Base-by-base conservation (phyloP, 129 eudicot species). In the Helianthus annuus region DNA sequence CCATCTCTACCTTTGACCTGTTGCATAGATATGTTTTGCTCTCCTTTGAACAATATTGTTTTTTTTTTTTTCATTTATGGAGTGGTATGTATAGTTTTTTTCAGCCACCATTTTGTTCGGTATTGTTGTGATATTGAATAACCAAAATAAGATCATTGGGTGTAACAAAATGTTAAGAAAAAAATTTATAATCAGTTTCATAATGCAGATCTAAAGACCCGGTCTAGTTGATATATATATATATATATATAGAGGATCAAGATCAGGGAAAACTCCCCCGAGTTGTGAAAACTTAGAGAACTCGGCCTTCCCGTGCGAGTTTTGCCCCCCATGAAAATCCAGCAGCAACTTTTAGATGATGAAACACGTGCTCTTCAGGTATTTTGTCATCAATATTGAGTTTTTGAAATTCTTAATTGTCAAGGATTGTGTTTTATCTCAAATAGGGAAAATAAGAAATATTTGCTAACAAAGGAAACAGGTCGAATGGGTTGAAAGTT, bases 281-380 rank as follows among this genome's bases (percentile, higher is more conserved):
- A 19, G 22, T 19, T 19, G 22, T 19, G 22, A 19, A 19, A 19
- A 19, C 22, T 19, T 19, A 19, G 22, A 19, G 22, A 19, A 19
- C 22, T 19, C 22, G 22, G 22, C 22, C 22, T 19, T 19, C 22
- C 22, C 22, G 22, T 19, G 22, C 22, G 22, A 19, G 22, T 19
- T 19, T 19, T 19, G 22, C 22, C 22, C 22, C 22, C 98, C 76
- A 66, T 74, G 66, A 86, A 83, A 79, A 76, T 88, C 58, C 98
- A 94, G 73, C 89, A 90, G 62, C 96, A 94, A 76, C 86, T 90
- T 74, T 77, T 90, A 79, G 97, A 94, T 75, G 96, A 90, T 57
- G 98, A 90, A 73, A 94, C 97, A 5, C 96, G 90, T 69, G 91
- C 94, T 39, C 97, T 94, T 67, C 98, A 90, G 97, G 98, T 93